phyloP scores from a whole-genome alignment of 192 early-diverging fungal genomes.

The Thoreauomyces humboldtii region DNA sequence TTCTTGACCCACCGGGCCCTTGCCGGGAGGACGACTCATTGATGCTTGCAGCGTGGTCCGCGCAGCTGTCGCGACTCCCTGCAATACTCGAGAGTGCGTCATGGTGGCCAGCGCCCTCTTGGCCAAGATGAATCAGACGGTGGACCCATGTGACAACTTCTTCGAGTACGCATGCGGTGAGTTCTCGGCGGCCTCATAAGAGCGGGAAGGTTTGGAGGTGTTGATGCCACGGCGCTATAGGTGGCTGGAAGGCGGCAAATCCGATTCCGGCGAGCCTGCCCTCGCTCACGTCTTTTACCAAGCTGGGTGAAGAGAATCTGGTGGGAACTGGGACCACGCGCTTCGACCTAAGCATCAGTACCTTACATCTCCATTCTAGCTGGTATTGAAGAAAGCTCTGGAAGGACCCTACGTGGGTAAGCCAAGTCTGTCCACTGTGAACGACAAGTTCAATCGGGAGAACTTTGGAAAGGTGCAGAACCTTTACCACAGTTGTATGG shows the following conservation, averaged over 20 bases:
- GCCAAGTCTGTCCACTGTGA: slow-evolving; percentile 12
- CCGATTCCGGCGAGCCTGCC: slow-evolving; percentile 63
- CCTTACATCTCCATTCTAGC: slow-evolving; percentile 25
- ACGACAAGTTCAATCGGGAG: slow-evolving; percentile 43
- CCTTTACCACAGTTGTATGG: slow-evolving; percentile 57
- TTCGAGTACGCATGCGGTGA: slow-evolving; percentile 63
- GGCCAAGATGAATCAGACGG: slow-evolving; percentile 47
- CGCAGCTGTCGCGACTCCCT: too few species aligned
- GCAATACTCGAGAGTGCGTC: slow-evolving; percentile 55
- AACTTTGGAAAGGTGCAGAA: slow-evolving; percentile 57
- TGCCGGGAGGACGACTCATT: too few species aligned
- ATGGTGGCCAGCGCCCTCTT: slow-evolving; percentile 53
- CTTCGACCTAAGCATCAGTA: not conserved
- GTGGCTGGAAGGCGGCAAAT: slow-evolving; percentile 53
- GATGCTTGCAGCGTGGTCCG: too few species aligned
- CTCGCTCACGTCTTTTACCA: slow-evolving; percentile 39
- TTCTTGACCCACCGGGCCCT: too few species aligned
- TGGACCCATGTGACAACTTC: slow-evolving; percentile 67
- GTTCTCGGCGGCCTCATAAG: not conserved
- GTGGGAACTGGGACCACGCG: slow-evolving; percentile 22
- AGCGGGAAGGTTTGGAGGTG: slow-evolving; percentile 2
- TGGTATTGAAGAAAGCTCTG: slow-evolving; percentile 50
- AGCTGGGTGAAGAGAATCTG: slow-evolving; percentile 45
- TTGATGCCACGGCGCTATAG: slow-evolving; percentile 12
- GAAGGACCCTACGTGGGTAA: slow-evolving; percentile 28